These are phyloP conservation scores for Phaeolepiota aurea DNA, from an alignment of 768 basidiomycete species.

Conservation along the genomic window DNA sequence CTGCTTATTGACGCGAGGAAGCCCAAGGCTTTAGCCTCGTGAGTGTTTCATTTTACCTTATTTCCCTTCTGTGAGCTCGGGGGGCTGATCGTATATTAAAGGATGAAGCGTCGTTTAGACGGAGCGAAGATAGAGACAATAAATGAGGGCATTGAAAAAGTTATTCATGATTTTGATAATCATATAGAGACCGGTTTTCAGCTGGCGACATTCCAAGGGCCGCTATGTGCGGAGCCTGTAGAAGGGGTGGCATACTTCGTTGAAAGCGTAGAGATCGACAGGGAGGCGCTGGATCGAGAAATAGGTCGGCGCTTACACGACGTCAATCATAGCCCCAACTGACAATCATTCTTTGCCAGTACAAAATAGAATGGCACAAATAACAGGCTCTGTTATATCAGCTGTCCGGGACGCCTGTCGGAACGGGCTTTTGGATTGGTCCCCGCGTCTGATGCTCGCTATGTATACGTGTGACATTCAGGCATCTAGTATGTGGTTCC, in stretches of 20 bases:
- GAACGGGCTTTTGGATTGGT: conserved; percentile 92
- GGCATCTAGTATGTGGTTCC: conserved; percentile 89
- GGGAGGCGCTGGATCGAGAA: conserved; percentile 51
- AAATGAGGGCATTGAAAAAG: conserved; percentile 23
- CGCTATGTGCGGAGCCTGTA: conserved; percentile 90
- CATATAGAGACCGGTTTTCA: conserved; percentile 92
- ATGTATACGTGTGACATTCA: conserved; percentile 99
- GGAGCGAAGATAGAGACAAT: conserved; percentile 21
- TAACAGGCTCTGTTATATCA: conserved; percentile 87
- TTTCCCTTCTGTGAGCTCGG: conserved; percentile 3
- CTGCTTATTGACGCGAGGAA: conserved; percentile 71
- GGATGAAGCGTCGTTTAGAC: conserved; percentile 45
- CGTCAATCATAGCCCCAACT: no score
- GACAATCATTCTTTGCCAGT: no score
- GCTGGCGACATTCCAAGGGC: conserved; percentile 89
- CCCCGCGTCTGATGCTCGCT: conserved; percentile 90
- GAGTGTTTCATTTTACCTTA: conserved; percentile 18
- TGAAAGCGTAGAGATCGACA: conserved; percentile 63
- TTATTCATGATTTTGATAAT: conserved; percentile 58
- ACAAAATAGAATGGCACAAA: conserved; percentile 73
- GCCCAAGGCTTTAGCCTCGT: conserved; percentile 43
- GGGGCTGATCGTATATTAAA: conserved; percentile 19
- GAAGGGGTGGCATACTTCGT: conserved; percentile 90
- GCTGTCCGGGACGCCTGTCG: conserved; percentile 85
- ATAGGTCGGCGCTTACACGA: no score